phyloP scores from a whole-genome alignment of 768 basidiomycete species.

The Russula sp. region DNA sequence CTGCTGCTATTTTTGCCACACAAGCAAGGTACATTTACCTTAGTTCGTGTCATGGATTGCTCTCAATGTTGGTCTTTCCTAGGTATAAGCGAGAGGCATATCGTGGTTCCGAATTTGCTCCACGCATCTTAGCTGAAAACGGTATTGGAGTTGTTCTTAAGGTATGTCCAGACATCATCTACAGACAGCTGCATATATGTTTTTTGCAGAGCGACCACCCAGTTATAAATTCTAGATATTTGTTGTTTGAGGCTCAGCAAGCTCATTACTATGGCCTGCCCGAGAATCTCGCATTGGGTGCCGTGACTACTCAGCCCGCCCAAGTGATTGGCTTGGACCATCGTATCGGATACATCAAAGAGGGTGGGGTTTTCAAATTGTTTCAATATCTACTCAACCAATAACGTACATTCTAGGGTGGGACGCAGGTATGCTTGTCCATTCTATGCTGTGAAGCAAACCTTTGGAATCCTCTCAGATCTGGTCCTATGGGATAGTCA shows the following conservation, averaged over 20 bases:
- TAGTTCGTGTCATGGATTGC: neutral
- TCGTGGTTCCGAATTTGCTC: conserved; percentile 58
- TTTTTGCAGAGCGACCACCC: conserved; percentile 44
- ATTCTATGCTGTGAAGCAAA: neutral
- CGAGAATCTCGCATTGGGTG: conserved; percentile 48
- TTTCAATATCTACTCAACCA: neutral
- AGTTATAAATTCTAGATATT: conserved; percentile 53
- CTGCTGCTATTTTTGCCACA: conserved; percentile 75
- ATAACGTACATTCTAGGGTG: conserved; percentile 39
- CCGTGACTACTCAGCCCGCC: conserved; percentile 63
- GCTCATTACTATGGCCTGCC: conserved; percentile 61
- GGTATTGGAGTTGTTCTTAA: conserved; percentile 59
- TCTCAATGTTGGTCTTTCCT: neutral
- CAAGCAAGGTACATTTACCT: conserved; percentile 44
- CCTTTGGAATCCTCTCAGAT: conserved; percentile 33
- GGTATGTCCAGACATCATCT: conserved; percentile 29
- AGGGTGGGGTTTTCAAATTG: conserved; percentile 36
- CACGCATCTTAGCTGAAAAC: conserved; percentile 51
- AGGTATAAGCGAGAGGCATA: conserved; percentile 57
- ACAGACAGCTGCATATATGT: neutral
- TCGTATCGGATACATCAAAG: conserved; percentile 60
- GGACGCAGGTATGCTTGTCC: conserved; percentile 46
- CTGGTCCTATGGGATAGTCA: conserved; percentile 66
- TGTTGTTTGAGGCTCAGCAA: conserved; percentile 66
- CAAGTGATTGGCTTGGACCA: conserved; percentile 60